Evolutionary conservation across 768 basidiomycete genomes (phyloP), one percentile per base, ranked within the genome.

Genomic region (Amanita molliuscula): DNA sequence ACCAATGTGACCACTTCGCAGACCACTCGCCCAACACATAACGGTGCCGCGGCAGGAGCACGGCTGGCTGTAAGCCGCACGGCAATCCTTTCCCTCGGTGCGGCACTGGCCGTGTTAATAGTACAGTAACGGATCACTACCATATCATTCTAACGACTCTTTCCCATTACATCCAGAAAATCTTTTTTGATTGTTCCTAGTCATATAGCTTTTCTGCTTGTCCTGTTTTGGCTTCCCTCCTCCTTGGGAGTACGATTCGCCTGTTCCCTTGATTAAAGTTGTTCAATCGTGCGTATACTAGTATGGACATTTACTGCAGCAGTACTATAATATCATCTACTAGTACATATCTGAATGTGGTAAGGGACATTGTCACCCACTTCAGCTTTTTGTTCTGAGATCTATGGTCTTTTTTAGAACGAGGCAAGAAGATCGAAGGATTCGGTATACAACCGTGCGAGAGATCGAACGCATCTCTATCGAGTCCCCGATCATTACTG

Each of bases 1-100:
- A 50, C 49, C 13, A 50, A 43, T 23, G 49, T 50, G 28, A 50
- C 49, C 11, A 20, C 44, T 35, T 34, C 49, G 18, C 33, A 31
- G 23, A 44, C 13, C 13, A 44, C 31, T 4, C 18, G n/a, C 13
- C 1, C 29, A 9, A 34, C 40, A 33, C 21, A 36, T 21, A 44
- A 40, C n/a, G 25, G 20, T 23, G 47, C 47, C 35, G 33, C 42
- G 21, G 31, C 41, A 20, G 21, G 38, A 40, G 23, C 13, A 23
- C 28, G 28, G 41, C 26, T 40, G n/a, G 16, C 21, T 6, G 16
- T 13, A 21, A 29, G 29, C 21, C 21, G 28, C 18, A 26, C 33
- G 41, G 40, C 42, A 40, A 16, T 34, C 3, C 35, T 48, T 41
- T 26, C 48, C 13, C 18, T 41, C 23, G 36, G 46, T 37, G 46